Evolutionary conservation across 306 rosid species (phyloP), one percentile per base, ranked within the genome.

Genomic region (Lablab purpureus): DNA sequence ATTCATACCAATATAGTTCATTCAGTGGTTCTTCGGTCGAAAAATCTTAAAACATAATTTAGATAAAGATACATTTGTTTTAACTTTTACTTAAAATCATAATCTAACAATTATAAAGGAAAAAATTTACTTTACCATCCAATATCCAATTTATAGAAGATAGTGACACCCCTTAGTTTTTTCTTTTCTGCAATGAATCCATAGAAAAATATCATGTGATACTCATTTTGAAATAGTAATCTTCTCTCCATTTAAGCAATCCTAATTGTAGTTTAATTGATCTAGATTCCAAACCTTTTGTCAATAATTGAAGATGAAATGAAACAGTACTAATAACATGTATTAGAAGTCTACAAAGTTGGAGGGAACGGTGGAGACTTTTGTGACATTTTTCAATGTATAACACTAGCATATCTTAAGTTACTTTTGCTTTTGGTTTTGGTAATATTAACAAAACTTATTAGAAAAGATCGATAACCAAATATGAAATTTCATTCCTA

Each of bases 351-450:
- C 76, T 19, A 56, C 2, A 6, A 2, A 78, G 82, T 65, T 41
- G 76, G 76, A 56, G 50, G 21, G 14, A 30, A 8, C 15, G 82
- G 45, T 64, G 69, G 17, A 17, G 69, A 68, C 46, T 78, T 78
- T 22, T 34, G 32, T 2, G 68, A 67, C 46, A 45, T 79, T 40
- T 23, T 67, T 27, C 11, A 21, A 55, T 30, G 75, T 41, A 11
- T 11, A 36, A 65, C 6, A 6, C 8, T 27, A 25, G 27, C 69
- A 43, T 21, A 6, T 36, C n/a, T 5, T n/a, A 36, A 51, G 75
- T n/a, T 25, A 55, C 12, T 22, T n/a, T n/a, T n/a, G n/a, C n/a
- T n/a, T n/a, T n/a, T 7, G 43, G 46, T 79, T 36, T 71, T 32
- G 83, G 64, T 71, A 34, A 0, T 50, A 11, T 79, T 9, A n/a